Evolutionary conservation across 495 filamentous ascomycete genomes (phyloP).

Genomic region (Pseudevernia furfuracea): DNA sequence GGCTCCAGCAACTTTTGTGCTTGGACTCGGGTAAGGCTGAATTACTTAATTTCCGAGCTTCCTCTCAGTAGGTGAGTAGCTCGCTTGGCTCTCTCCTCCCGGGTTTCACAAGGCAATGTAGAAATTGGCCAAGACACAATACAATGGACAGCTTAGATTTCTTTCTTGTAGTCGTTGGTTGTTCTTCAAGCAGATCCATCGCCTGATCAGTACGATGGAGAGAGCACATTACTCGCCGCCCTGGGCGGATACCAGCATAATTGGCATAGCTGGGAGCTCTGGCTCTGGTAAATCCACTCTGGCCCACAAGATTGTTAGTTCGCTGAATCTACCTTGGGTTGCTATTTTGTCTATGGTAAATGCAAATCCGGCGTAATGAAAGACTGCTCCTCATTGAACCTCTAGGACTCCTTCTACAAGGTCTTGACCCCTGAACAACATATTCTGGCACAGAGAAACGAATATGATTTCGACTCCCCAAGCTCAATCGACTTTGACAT

Average conservation of each 20-base stretch:
- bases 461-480: constrained; percentile 94
- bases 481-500: constrained; percentile 92
- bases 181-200: neutral
- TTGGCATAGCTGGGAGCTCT: constrained; percentile 90
- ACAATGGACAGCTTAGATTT: neutral
- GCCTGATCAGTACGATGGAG: constrained; percentile 19
- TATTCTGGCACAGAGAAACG: constrained; percentile 69
- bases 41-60: too few species aligned
- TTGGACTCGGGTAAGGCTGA: constrained; percentile 6
- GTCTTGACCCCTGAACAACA: constrained; percentile 66
- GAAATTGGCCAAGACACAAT: neutral
- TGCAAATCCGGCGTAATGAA: neutral
- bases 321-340: constrained; percentile 91
- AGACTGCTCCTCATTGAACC: neutral
- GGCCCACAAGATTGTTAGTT: constrained; percentile 80
- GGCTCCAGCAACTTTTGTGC: neutral
- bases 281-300: constrained; percentile 97
- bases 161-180: neutral
- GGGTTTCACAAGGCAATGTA: too few species aligned
- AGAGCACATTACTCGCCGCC: constrained; percentile 78
- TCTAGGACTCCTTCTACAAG: constrained; percentile 94
- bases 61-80: too few species aligned
- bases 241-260: constrained; percentile 90
- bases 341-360: constrained; percentile 91
- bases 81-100: too few species aligned